Evolutionary conservation across 176 grass and related monocot species (phyloP).

Genomic region (Aegilops sharonensis): DNA sequence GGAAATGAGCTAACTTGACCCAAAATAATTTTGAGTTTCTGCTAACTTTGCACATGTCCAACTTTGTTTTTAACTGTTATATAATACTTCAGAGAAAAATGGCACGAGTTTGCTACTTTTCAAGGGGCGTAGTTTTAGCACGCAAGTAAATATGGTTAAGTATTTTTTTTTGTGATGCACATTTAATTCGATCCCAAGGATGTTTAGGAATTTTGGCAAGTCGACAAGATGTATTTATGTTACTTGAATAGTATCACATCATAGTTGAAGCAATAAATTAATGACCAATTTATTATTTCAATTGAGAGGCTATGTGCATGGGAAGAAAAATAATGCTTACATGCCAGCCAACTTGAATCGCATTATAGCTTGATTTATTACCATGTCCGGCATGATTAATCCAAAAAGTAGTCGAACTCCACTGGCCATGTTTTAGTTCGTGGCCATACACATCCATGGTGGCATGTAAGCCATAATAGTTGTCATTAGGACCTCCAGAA

Average conservation of each 20-base stretch:
- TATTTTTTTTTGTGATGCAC: too few relatives aligned
- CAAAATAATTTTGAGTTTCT: not conserved
- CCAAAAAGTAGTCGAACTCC: not conserved
- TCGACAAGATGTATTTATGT: not conserved
- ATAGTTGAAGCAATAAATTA: not conserved
- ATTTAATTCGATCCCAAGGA: too few relatives aligned
- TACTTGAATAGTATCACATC: not conserved
- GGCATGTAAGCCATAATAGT: not conserved
- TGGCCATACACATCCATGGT: not conserved
- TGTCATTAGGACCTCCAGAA: not conserved
- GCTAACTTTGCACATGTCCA: not conserved
- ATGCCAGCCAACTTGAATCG: conserved; percentile 22
- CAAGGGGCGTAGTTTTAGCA: too few relatives aligned
- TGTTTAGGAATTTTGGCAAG: too few relatives aligned
- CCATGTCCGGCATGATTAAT: not conserved
- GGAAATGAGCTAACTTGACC: too few relatives aligned
- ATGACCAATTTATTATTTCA: not conserved
- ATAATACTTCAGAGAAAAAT: not conserved
- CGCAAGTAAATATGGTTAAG: too few relatives aligned
- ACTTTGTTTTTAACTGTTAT: not conserved
- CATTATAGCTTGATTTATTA: not conserved
- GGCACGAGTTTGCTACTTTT: not conserved
- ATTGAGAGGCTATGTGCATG: not conserved
- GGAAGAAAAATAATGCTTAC: not conserved
- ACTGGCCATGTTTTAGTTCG: conserved; percentile 7